Evolutionary conservation across 2,329 filamentous ascomycete species (phyloP).

Genomic region (Apiospora saccharicola): DNA sequence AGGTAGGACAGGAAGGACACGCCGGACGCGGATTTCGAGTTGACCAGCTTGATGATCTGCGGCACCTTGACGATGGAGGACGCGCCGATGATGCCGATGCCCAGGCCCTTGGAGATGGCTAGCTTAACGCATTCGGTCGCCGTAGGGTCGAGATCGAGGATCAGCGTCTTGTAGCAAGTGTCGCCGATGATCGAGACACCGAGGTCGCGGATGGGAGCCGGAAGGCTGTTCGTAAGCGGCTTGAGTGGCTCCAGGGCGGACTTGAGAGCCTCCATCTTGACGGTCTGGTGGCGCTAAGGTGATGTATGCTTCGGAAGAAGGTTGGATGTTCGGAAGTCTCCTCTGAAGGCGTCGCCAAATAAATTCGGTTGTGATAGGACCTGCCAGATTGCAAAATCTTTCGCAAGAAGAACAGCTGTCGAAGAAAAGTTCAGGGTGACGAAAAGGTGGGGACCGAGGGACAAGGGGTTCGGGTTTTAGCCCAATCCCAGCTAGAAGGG

Average conservation of each 20-base stretch:
- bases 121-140: conserved; percentile 85
- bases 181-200: conserved; percentile 82
- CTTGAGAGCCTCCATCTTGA: conserved; percentile 67
- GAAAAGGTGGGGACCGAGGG: conserved; percentile 8
- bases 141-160: conserved; percentile 83
- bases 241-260: conserved; percentile 66
- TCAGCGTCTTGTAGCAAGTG: conserved; percentile 83
- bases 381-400: conserved; percentile 18
- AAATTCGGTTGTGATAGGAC: background rate
- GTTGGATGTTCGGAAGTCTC: background rate
- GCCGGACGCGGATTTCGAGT: conserved; percentile 80
- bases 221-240: conserved; percentile 77
- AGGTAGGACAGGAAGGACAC: conserved; percentile 91
- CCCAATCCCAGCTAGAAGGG: conserved; percentile 13
- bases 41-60: conserved; percentile 91
- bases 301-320: background rate
- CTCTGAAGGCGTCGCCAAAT: conserved; percentile 8
- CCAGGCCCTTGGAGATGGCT: conserved; percentile 89
- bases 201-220: conserved; percentile 75
- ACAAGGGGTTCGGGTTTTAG: conserved; percentile 8
- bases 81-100: conserved; percentile 90
- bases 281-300: background rate
- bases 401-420: conserved; percentile 16
- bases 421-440: conserved; percentile 19
- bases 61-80: conserved; percentile 95